Conservation (phyloP, 2,329 filamentous ascomycete species). For the Diaporthe ilicicola region DNA sequence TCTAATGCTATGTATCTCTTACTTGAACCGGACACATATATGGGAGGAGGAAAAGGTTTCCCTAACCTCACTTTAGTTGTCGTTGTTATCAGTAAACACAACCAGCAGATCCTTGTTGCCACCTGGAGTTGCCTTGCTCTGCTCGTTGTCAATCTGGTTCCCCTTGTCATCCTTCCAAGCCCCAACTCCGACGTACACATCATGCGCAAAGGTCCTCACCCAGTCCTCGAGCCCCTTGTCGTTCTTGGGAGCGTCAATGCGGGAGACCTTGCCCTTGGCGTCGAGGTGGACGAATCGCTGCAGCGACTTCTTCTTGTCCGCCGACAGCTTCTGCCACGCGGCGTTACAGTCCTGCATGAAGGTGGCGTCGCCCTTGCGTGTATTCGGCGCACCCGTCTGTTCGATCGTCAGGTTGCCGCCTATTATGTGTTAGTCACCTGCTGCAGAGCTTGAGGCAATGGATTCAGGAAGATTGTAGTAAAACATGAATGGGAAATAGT, state of each 20-base stretch:
- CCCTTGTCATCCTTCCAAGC: conserved; percentile 24
- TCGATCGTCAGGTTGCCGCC: conserved; percentile 50
- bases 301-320: conserved; percentile 18
- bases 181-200: conserved; percentile 24
- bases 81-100: conserved; percentile 24
- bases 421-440: too few relatives aligned
- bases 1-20: too few relatives aligned
- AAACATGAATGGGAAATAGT: too few relatives aligned
- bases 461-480: too few relatives aligned
- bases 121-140: conserved; percentile 19
- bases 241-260: conserved; percentile 26
- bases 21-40: too few relatives aligned
- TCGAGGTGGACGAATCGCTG: conserved; percentile 21
- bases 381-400: conserved; percentile 46
- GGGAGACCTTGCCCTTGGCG: conserved; percentile 5
- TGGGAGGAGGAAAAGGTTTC: too few relatives aligned
- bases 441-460: too few relatives aligned
- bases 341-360: conserved; percentile 50
- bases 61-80: conserved; percentile 56
- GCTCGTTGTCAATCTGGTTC: conserved; percentile 10
- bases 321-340: conserved; percentile 41
- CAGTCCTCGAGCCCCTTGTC: conserved; percentile 24
- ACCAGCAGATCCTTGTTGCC: conserved; percentile 18
- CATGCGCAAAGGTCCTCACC: conserved; percentile 26
- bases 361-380: conserved; percentile 47